Evolutionary conservation across 768 basidiomycete genomes (phyloP), one percentile per base, ranked within the genome.

Genomic region (Hygrophoropsis aurantiaca): DNA sequence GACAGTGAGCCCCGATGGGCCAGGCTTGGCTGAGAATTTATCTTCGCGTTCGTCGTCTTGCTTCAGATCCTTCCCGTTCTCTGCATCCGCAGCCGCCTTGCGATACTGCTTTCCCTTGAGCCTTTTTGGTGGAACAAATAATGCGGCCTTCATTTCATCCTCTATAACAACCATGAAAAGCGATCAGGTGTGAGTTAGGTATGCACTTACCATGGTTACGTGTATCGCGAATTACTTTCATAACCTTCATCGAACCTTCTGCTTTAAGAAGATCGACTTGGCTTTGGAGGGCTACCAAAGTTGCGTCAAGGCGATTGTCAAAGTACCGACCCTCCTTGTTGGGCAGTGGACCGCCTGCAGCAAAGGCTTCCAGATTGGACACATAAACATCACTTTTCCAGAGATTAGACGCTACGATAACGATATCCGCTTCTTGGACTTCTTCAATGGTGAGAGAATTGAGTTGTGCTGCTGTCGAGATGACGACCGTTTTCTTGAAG

Each of bases 271-370:
- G 74, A 25, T 87, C 81, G 3, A 87, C 82, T 54, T 95, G 92
- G 1, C 59, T 65, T 56, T 74, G 72, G 30, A 95, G 69, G 1
- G 78, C 70, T 8, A 69, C 70, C 42, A 88, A 67, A 19, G 78
- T 73, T 35, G 80, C 75, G 16, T 87, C 82, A 18, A 95, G 73
- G 24, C 87, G 79, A n/a, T 85, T 84, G 43, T 87, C 84, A 75
- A 94, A 97, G 70, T 92, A 92, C 16, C 94, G 82, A 11, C 91
- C 91, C 26, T 91, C 87, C 26, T 82, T 80, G n/a, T 70, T 67
- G 2, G 91, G 90, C 27, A 94, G 72, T 15, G 80, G 67, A 3
- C 86, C 83, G 7, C 75, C 83, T 5, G 77, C 87, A 3, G 84
- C 79, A 35, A 94, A 77, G 2, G 81, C 69, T 51, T 84, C 81